Evolutionary conservation across 225 moss, liverwort and hornwort genomes (phyloP).

Genomic region (Marchantia paleacea): DNA sequence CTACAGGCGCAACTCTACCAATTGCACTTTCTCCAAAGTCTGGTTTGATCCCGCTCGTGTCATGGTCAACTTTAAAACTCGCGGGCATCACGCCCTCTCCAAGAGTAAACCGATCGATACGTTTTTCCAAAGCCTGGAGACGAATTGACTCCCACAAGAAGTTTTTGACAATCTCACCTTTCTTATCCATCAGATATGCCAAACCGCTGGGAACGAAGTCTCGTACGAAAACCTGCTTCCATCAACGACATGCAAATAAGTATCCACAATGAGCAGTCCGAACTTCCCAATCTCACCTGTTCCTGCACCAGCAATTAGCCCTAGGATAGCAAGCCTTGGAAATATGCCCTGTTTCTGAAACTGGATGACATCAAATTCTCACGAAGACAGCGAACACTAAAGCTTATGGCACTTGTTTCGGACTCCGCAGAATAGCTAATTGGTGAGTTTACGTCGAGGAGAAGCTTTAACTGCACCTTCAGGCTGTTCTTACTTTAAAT

Average conservation of each 20-base stretch:
- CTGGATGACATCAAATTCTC: background rate
- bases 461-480: no score
- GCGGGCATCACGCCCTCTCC: constrained; percentile 95
- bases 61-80: constrained; percentile 82
- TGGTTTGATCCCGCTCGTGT: constrained; percentile 86
- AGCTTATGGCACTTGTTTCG: no score
- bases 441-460: no score
- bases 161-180: constrained; percentile 83
- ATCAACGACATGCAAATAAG: background rate
- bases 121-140: constrained; percentile 78
- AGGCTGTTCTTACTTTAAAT: no score
- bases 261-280: background rate
- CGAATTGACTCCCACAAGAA: constrained; percentile 75
- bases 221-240: constrained; percentile 70
- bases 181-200: constrained; percentile 87
- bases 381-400: no score
- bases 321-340: no score
- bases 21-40: constrained; percentile 94
- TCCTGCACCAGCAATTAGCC: background rate
- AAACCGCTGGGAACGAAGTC: constrained; percentile 84
- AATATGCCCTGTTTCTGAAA: no score
- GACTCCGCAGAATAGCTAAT: no score
- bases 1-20: constrained; percentile 88
- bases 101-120: constrained; percentile 79
- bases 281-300: background rate